Conservation (phyloP, 495 filamentous ascomycete genomes). For the Recurvomyces mirabilis region DNA sequence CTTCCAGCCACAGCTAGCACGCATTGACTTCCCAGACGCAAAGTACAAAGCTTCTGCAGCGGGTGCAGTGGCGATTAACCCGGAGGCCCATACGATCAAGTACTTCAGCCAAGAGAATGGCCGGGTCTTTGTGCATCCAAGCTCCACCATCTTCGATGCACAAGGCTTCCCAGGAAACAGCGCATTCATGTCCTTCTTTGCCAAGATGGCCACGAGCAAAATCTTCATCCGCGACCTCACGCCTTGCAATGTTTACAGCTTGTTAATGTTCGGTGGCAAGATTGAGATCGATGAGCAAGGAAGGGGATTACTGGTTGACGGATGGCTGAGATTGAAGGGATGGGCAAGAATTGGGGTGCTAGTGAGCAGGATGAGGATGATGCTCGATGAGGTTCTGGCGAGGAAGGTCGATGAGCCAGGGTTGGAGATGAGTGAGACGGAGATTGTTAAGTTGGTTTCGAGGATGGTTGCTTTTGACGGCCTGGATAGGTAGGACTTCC, state of each 20-base stretch:
- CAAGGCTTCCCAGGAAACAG: conserved; percentile 59
- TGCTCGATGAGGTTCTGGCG: conserved; percentile 76
- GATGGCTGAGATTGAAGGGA: conserved; percentile 78
- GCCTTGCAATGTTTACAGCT: conserved; percentile 84
- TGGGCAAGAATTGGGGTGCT: conserved; percentile 94
- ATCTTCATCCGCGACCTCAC: conserved; percentile 80
- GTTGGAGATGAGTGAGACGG: conserved; percentile 44
- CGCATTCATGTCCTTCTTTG: conserved; percentile 73
- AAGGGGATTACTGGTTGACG: conserved; percentile 80
- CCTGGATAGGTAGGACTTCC: conserved; percentile 40
- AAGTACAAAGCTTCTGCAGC: conserved; percentile 77
- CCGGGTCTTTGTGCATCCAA: conserved; percentile 84
- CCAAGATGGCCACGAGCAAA: conserved; percentile 81
- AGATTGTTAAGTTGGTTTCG: conserved; percentile 65
- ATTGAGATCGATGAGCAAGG: conserved; percentile 81
- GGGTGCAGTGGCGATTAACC: conserved; percentile 83
- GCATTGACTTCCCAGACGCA: conserved; percentile 87
- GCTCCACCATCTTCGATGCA: conserved; percentile 71
- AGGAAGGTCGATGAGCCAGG: conserved; percentile 66
- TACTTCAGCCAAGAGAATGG: conserved; percentile 81
- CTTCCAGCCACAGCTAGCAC: conserved; percentile 81
- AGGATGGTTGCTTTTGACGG: conserved; percentile 80
- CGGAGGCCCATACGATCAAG: conserved; percentile 81
- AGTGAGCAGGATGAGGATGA: conserved; percentile 66
- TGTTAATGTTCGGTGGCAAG: conserved; percentile 80